Conservation (phyloP, 108 stramenopile genomes). For the Phaeodactylum tricornutum region DNA sequence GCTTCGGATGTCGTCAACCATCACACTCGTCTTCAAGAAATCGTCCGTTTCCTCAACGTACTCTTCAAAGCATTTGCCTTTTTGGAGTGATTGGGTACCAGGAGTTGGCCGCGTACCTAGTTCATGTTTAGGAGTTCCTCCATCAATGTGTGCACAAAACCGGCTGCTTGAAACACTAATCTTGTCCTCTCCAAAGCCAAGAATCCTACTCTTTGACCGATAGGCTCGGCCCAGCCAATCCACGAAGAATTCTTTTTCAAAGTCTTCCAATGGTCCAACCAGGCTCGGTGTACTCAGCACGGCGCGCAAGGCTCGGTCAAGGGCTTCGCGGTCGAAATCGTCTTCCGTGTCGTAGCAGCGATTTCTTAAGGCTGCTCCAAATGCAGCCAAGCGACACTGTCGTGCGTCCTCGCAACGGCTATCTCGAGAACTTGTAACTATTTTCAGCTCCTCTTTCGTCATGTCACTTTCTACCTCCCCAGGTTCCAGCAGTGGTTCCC, state of each 20-base stretch:
- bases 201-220: slow-evolving; percentile 55
- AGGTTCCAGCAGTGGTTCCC: slow-evolving; percentile 69
- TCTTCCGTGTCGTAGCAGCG: slow-evolving; percentile 66
- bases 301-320: slow-evolving; percentile 58
- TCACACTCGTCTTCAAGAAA: slow-evolving; percentile 15
- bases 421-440: slow-evolving; percentile 48
- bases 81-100: slow-evolving; percentile 27
- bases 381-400: slow-evolving; percentile 66
- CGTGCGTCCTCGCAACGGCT: slow-evolving; percentile 67
- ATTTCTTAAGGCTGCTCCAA: slow-evolving; percentile 81
- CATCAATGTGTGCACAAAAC: slow-evolving; percentile 43
- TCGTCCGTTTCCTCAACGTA: slow-evolving; percentile 66
- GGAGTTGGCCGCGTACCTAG: slow-evolving; percentile 54
- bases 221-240: slow-evolving; percentile 73
- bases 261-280: slow-evolving; percentile 62
- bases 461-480: slow-evolving; percentile 58
- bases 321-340: slow-evolving; percentile 31
- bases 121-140: slow-evolving; percentile 57
- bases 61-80: slow-evolving; percentile 33
- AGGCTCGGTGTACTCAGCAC: slow-evolving; percentile 59
- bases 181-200: slow-evolving; percentile 71
- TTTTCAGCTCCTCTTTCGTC: slow-evolving; percentile 69
- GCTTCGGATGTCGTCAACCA: no score
- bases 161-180: slow-evolving; percentile 36
- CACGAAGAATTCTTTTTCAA: slow-evolving; percentile 65